Base-by-base conservation (phyloP, 306 rosid genomes). In the Echinosophora koreensis region DNA sequence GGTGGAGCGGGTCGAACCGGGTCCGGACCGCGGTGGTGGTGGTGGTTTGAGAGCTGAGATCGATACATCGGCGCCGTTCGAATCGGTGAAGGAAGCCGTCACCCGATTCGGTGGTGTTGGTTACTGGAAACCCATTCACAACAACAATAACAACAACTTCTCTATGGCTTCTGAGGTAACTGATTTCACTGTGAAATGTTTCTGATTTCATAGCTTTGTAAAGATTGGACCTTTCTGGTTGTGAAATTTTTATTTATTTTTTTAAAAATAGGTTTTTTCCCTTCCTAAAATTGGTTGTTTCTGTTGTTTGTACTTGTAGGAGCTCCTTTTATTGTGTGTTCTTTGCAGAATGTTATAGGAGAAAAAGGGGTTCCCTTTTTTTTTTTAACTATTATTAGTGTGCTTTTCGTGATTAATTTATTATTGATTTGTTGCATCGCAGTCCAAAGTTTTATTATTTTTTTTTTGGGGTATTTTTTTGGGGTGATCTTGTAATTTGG, bases 41-140 rank as follows among this genome's bases (percentile, higher is more conserved):
- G 35, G 58, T 15, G 41, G 18, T 64, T 61, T 47, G 13, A 81
- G 90, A 81, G 90, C 91, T 15, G 97, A 89, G 93, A 85, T 93
- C 60, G 98, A 93, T 67, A 93, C 97, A 2, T 91, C 98, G 14
- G 98, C 90, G 32, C 98, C 98, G 8, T 93, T 93, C 64, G 96
- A 91, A 27, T 93, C 98, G 3, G 98, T 93, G 35, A 91, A 80
- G 78, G 97, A 93, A 61, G 98, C 97, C 1, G 98, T 86, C 12
- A 80, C 71, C 44, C 88, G 93, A 66, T 93, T 93, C 62, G 98
- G 92, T 0, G 97, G 97, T 64, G 28, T 90, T 22, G 98, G 98
- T 32, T 87, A 79, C 76, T 93, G 97, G 96, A 93, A 82, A 69
- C 97, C 96, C 79, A 64, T 80, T 34, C 79, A 49, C n/a, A 16